These are phyloP conservation scores for Centaurea solstitialis DNA, from an alignment of 129 eudicot species.

Conservation along the genomic window DNA sequence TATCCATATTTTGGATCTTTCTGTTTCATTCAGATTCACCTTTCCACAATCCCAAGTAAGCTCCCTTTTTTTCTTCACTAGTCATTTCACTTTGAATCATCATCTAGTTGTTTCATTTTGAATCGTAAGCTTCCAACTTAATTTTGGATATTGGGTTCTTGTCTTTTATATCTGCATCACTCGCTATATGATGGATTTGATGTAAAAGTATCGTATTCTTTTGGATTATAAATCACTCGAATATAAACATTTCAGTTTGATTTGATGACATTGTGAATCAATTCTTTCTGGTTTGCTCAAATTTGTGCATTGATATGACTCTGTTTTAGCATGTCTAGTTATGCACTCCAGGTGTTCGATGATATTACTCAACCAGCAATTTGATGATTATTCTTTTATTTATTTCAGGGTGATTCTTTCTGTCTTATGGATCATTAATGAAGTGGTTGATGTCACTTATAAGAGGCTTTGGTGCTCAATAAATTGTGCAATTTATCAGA, in stretches of 20 bases:
- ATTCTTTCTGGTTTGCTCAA: not conserved
- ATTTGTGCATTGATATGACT: conserved; percentile 10
- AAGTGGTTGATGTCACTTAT: not conserved
- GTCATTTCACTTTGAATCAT: not conserved
- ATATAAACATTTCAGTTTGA: not conserved
- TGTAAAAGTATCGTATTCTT: not conserved
- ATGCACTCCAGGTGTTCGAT: conserved; percentile 26
- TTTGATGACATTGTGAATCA: not conserved
- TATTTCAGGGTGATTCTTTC: conserved; percentile 24
- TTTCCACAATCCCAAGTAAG: not conserved
- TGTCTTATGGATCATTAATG: not conserved
- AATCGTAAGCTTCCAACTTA: not conserved
- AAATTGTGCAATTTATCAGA: not conserved
- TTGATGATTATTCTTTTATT: not conserved
- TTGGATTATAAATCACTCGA: not conserved
- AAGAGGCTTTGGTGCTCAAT: conserved; percentile 2
- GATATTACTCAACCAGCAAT: not conserved
- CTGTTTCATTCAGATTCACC: conserved; percentile 9
- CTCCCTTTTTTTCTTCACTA: not conserved
- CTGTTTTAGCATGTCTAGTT: not conserved
- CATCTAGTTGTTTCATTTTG: not conserved
- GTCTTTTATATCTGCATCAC: not conserved
- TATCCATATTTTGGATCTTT: not conserved
- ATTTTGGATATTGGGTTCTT: not conserved
- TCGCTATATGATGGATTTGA: not conserved